Base-by-base conservation (phyloP, 116 monocot genomes). In the Phalaenopsis hybrid region DNA sequence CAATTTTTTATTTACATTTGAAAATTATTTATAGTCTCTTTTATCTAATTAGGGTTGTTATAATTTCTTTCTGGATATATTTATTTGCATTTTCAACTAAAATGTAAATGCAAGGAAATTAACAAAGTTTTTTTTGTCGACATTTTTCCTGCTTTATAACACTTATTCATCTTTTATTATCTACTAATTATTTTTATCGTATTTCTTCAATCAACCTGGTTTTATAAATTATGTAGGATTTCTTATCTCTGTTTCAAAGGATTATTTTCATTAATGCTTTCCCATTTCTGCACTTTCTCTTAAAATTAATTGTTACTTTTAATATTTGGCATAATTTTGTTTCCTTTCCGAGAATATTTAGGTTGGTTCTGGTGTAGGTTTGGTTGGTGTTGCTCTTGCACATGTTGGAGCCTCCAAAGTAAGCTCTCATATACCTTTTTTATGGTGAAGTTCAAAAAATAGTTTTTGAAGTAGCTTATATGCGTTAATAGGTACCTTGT, bases 351-450 rank as follows among this genome's bases (percentile, higher is more conserved):
- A 78, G 49, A 82, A 76, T 13, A 43, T 81, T 76, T 87, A 98
- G 98, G 84, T 95, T 77, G 98, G 98, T 79, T 91, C 98, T 80
- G 98, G 98, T 89, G 95, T 93, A 76, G 98, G 98, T 8, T 83
- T 95, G 79, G 90, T 95, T 72, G 98, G 98, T 72, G 83, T 92
- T 81, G 80, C 83, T 81, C 89, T 98, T 44, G 76, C 80, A 20
- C 85, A 88, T 80, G 90, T 89, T 75, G 87, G 90, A 82, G 90
- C 93, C 75, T 94, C 90, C 45, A 92, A 93, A 90, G 97, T 97
- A 90, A 75, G 85, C 46, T 46, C 18, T 9, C 9, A 45, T 75
- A 45, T 21, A 75, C 45, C 46, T 46, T 45, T 45, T 6, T 34
- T 11, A 31, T 45, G 12, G 13, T 20, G 12, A 75, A 45, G 41